A percentile compares a stretch with the other conserved stretches of the same genome.
Evolutionary conservation across 2,329 filamentous ascomycete genomes (phyloP).

Genomic region (Fusarium pseudoanthophilum): DNA sequence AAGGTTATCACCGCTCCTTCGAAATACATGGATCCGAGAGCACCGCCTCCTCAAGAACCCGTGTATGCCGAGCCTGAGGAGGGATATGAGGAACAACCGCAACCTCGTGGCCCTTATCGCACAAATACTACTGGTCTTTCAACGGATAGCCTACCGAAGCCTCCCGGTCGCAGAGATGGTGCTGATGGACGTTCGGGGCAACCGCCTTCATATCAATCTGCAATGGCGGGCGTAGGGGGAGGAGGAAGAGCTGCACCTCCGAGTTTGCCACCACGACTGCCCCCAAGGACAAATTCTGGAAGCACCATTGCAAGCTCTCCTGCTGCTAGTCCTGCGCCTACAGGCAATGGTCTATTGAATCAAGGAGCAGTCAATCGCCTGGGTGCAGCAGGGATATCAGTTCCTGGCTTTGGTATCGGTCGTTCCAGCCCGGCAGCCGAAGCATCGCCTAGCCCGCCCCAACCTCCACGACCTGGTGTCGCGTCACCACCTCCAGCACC

Average conservation of each 20-base stretch:
- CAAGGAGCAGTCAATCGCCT: constrained; percentile 73
- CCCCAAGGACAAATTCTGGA: constrained; percentile 58
- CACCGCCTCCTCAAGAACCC: constrained; percentile 25
- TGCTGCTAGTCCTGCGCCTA: constrained; percentile 37
- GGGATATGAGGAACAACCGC: constrained; percentile 47
- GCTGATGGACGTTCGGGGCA: constrained; percentile 49
- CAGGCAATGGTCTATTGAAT: constrained; percentile 54
- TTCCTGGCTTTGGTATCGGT: constrained; percentile 81
- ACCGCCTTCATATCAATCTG: constrained; percentile 47
- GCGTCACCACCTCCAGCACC: constrained; percentile 31
- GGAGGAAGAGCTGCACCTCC: constrained; percentile 55
- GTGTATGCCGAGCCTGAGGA: constrained; percentile 19
- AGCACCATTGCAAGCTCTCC: constrained; percentile 40
- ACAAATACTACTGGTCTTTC: constrained; percentile 76
- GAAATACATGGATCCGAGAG: constrained; percentile 49
- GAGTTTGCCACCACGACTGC: constrained; percentile 75
- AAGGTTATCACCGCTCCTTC: constrained; percentile 48
- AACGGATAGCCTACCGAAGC: constrained; percentile 75
- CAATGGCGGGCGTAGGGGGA: constrained; percentile 44
- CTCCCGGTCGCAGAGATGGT: constrained; percentile 67
- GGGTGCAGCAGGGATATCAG: constrained; percentile 78
- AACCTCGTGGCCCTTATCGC: constrained; percentile 73
- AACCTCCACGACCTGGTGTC: constrained; percentile 41
- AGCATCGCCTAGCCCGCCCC: constrained; percentile 43
- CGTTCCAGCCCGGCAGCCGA: constrained; percentile 46